phyloP scores from a whole-genome alignment of 1,284 basidiomycete genomes.

The Tranzscheliella williamsii region DNA sequence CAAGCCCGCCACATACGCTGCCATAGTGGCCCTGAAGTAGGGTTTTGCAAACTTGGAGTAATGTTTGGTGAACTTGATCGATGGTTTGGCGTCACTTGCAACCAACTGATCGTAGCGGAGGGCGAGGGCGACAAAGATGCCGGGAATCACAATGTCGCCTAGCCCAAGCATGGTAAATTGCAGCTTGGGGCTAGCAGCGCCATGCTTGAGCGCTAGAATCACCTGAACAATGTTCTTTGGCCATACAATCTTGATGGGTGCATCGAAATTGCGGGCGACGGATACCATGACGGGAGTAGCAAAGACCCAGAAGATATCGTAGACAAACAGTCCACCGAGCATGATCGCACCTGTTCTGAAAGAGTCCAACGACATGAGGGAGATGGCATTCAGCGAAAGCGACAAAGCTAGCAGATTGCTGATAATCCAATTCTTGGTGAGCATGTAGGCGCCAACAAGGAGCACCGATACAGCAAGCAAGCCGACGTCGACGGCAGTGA shows the following conservation, averaged over 20 bases:
- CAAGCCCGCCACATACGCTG: slow-evolving; percentile 79
- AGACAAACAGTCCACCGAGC: slow-evolving; percentile 64
- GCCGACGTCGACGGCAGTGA: slow-evolving; percentile 66
- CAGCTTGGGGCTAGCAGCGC: slow-evolving; percentile 36
- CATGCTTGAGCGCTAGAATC: slow-evolving; percentile 7
- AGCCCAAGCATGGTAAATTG: slow-evolving; percentile 91
- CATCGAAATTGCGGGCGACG: slow-evolving; percentile 87
- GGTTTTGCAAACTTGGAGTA: slow-evolving; percentile 68
- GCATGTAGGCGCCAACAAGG: slow-evolving; percentile 72
- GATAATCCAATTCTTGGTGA: slow-evolving; percentile 69
- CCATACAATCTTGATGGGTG: slow-evolving; percentile 73
- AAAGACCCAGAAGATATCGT: slow-evolving; percentile 61
- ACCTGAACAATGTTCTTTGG: slow-evolving; percentile 60
- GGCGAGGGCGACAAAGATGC: slow-evolving; percentile 84
- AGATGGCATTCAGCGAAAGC: slow-evolving; percentile 80
- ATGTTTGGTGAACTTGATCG: slow-evolving; percentile 37
- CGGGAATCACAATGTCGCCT: slow-evolving; percentile 86
- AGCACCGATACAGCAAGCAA: slow-evolving; percentile 71
- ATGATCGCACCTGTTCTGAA: slow-evolving; percentile 86
- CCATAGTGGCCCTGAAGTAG: slow-evolving; percentile 76
- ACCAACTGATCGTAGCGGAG: slow-evolving; percentile 78
- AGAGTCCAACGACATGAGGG: slow-evolving; percentile 82
- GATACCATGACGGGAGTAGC: slow-evolving; percentile 58
- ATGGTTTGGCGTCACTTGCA: slow-evolving; percentile 62
- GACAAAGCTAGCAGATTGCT: slow-evolving; percentile 82